Conservation (phyloP, 2,329 filamentous ascomycete species). For the Hypoxylon sp. region DNA sequence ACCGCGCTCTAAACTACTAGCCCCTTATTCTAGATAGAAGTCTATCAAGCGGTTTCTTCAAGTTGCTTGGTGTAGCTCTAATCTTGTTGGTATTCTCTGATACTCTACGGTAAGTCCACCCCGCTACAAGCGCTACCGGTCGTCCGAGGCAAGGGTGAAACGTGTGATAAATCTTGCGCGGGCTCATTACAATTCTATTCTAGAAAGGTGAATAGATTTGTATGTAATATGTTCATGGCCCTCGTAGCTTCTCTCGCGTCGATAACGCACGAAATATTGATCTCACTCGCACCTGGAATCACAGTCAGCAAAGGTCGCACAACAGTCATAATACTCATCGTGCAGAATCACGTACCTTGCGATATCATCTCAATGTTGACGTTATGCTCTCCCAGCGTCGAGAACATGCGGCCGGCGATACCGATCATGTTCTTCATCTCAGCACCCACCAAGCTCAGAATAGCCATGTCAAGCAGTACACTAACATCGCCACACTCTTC, state of each 20-base stretch:
- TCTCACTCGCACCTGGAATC: conserved; percentile 88
- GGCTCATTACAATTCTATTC: conserved; percentile 65
- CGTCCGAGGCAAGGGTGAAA: neutral
- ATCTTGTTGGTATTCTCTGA: neutral
- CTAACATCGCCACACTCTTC: conserved; percentile 89
- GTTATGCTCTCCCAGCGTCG: conserved; percentile 90
- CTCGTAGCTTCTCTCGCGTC: conserved; percentile 91
- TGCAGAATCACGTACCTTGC: conserved; percentile 75
- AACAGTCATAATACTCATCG: neutral
- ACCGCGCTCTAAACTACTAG: conserved; percentile 1
- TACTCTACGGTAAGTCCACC: neutral
- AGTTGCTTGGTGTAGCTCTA: neutral
- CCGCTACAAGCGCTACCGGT: neutral
- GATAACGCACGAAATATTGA: conserved; percentile 99
- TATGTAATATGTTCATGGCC: conserved; percentile 96
- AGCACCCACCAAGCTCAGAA: conserved; percentile 92
- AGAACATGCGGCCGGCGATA: conserved; percentile 95
- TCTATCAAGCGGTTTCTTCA: conserved; percentile 19
- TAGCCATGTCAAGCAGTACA: conserved; percentile 92
- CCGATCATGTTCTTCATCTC: conserved; percentile 99
- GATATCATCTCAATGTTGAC: conserved; percentile 99
- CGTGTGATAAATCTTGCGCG: neutral
- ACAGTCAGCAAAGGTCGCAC: conserved; percentile 19
- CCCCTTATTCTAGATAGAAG: neutral
- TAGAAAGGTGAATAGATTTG: conserved; percentile 95